Evolutionary conservation across 2,329 filamentous ascomycete genomes (phyloP).

Genomic region (Diaporthe humulicola): DNA sequence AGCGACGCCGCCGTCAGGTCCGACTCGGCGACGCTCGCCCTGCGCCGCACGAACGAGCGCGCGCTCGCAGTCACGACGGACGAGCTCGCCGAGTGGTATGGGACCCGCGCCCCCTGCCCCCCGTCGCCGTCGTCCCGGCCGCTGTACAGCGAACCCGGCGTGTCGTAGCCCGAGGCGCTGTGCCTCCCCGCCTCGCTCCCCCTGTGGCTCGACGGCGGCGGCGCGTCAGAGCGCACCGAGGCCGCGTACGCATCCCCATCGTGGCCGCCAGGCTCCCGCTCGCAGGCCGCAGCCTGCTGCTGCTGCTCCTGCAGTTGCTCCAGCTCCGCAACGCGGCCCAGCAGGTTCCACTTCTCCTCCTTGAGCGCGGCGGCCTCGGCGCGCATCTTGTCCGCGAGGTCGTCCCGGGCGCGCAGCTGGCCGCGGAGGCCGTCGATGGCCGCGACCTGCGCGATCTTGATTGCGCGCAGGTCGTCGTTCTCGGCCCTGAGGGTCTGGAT

Average conservation of each 20-base stretch:
- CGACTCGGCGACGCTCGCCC: neutral
- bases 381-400: conserved; percentile 18
- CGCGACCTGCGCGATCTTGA: conserved; percentile 20
- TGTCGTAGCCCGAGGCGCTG: neutral
- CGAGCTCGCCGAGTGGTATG: neutral
- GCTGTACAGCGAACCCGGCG: neutral
- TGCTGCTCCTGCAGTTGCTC: neutral
- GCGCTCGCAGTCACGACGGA: neutral
- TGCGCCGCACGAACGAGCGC: neutral
- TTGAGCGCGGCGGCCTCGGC: conserved; percentile 29
- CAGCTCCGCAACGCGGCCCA: conserved; percentile 32
- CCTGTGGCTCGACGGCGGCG: neutral
- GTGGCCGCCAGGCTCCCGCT: neutral
- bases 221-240: neutral
- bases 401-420: conserved; percentile 28
- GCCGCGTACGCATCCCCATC: neutral
- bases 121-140: neutral
- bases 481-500: conserved; percentile 18
- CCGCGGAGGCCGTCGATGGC: conserved; percentile 22
- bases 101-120: neutral
- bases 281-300: no score
- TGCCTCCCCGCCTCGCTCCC: neutral
- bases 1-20: conserved; percentile 1
- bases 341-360: conserved; percentile 33
- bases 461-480: conserved; percentile 3